Conservation (phyloP, 805 yeast species). For the Metschnikowia matae region DNA sequence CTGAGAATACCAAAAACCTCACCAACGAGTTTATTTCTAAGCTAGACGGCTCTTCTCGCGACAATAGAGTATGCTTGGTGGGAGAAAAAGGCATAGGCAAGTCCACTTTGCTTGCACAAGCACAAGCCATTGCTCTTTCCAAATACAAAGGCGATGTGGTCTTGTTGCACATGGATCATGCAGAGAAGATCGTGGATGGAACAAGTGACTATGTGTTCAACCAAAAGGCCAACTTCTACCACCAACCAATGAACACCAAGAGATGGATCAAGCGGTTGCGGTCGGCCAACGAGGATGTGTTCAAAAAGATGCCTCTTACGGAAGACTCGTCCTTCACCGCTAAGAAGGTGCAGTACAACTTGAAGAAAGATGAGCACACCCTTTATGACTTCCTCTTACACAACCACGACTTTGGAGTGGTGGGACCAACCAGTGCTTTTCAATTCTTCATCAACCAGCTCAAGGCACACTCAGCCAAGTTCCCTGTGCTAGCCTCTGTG, state of each 20-base stretch:
- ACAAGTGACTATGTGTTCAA: conserved; percentile 62
- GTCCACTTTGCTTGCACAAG: conserved; percentile 66
- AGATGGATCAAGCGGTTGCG: conserved; percentile 50
- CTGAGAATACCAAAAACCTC: conserved; percentile 43
- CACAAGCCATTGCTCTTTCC: conserved; percentile 50
- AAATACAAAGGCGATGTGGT: conserved; percentile 35
- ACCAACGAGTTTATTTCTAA: conserved; percentile 37
- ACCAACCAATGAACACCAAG: conserved; percentile 76
- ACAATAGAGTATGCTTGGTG: conserved; percentile 51
- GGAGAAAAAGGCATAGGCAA: conserved; percentile 82
- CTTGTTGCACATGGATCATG: conserved; percentile 61
- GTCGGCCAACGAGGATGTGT: conserved; percentile 31
- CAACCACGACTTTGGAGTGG: conserved; percentile 37
- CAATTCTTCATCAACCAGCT: conserved; percentile 55
- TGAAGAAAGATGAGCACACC: conserved; percentile 31
- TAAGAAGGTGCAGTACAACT: conserved; percentile 30
- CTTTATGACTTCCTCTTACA: conserved; percentile 25
- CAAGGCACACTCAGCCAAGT: conserved; percentile 37
- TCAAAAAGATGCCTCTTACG: conserved; percentile 33
- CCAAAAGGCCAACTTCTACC: conserved; percentile 45
- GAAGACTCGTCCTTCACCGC: conserved; percentile 30
- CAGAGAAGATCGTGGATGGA: conserved; percentile 65
- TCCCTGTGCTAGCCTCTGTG: conserved; percentile 64
- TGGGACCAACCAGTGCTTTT: conserved; percentile 44
- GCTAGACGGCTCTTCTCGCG: conserved; percentile 25